Conservation (phyloP, 2,329 filamentous ascomycete genomes). For the Hysterium pulicare region DNA sequence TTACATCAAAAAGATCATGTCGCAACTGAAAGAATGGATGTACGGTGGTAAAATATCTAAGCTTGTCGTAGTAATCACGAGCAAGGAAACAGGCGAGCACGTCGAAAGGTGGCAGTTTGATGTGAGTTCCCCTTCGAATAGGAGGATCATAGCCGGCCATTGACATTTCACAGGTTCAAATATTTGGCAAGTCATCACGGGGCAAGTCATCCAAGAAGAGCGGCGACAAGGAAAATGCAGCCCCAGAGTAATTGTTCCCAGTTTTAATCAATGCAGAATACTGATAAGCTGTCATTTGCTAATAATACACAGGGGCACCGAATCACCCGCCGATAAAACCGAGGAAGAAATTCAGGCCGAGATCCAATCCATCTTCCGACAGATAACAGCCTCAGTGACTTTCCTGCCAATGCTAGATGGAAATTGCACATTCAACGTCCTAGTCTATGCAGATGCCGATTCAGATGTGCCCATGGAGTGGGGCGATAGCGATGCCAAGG, state of each 20-base stretch:
- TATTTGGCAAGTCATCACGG: constrained; percentile 52
- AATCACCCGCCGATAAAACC: constrained; percentile 65
- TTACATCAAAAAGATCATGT: constrained; percentile 99
- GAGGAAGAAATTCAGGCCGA: constrained; percentile 92
- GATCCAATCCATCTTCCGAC: constrained; percentile 94
- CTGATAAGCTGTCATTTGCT: constrained; percentile 12
- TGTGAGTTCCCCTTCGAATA: constrained; percentile 56
- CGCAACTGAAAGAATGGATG: constrained; percentile 97
- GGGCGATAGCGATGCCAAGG: constrained; percentile 97
- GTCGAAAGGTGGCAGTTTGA: constrained; percentile 98
- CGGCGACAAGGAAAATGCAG: constrained; percentile 68
- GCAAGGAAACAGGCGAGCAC: constrained; percentile 94
- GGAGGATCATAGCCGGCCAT: no score
- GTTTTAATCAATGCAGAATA: no score
- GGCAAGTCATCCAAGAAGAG: constrained; percentile 48
- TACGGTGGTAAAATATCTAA: constrained; percentile 94
- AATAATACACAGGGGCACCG: constrained; percentile 16
- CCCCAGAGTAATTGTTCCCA: constrained; percentile 48
- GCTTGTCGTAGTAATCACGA: constrained; percentile 92
- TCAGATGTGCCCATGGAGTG: constrained; percentile 96
- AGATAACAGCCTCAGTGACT: constrained; percentile 96
- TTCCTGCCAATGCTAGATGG: constrained; percentile 92
- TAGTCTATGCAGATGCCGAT: constrained; percentile 96
- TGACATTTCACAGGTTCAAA: constrained; percentile 52
- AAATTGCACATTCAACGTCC: constrained; percentile 96